Percentiles rank a stretch among this genome's conserved stretches.
Conservation (phyloP, 768 basidiomycete species). For the Termitomyces titanicus region DNA sequence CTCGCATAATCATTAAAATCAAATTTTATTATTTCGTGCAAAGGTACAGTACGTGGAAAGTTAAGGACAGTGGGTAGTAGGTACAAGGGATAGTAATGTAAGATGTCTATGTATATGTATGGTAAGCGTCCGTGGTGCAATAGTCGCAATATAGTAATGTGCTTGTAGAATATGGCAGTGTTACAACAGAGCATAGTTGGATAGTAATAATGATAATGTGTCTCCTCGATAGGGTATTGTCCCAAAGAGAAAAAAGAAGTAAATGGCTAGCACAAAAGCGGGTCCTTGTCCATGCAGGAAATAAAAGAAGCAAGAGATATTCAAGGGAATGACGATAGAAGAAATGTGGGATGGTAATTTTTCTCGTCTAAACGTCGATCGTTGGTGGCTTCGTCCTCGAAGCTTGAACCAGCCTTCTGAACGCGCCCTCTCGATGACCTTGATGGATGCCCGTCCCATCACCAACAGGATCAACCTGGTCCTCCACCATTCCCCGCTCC, state of each 20-base stretch:
- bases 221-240: slow-evolving; percentile 2
- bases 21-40: slow-evolving; percentile 4
- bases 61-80: slow-evolving; percentile 14
- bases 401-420: slow-evolving; percentile 27
- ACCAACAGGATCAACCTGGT: slow-evolving; percentile 10
- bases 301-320: slow-evolving; percentile 11
- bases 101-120: not conserved
- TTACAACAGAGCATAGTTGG: slow-evolving; percentile 17
- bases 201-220: slow-evolving; percentile 19
- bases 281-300: not conserved
- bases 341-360: not conserved
- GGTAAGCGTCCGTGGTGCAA: slow-evolving; percentile 2
- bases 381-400: slow-evolving; percentile 21
- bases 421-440: slow-evolving; percentile 22
- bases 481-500: slow-evolving; percentile 13
- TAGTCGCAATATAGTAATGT: slow-evolving; percentile 6
- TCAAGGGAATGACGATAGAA: slow-evolving; percentile 9
- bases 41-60: slow-evolving; percentile 3
- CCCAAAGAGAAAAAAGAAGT: slow-evolving; percentile 7
- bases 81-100: slow-evolving; percentile 10
- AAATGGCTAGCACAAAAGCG: slow-evolving; percentile 22
- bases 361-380: slow-evolving; percentile 12
- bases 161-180: not conserved
- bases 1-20: not conserved
- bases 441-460: slow-evolving; percentile 16